phyloP scores from a whole-genome alignment of 345 rosid genomes.

The Aegle marmelos region DNA sequence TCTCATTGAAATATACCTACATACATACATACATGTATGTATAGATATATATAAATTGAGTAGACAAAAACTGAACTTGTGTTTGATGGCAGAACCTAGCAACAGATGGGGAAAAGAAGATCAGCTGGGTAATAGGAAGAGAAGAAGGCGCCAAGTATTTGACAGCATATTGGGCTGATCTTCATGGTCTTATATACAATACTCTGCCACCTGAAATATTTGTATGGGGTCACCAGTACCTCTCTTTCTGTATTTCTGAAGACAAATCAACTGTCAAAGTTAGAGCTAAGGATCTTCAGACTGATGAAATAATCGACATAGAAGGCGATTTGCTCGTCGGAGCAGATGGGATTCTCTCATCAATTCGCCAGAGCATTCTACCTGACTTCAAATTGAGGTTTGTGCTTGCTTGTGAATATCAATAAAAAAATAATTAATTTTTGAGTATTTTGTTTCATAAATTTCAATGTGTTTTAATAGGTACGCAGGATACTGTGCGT shows the following conservation, averaged over 20 bases:
- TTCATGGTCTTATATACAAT: slow-evolving; percentile 49
- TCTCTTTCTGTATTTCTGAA: slow-evolving; percentile 44
- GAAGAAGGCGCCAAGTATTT: slow-evolving; percentile 54
- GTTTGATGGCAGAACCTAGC: slow-evolving; percentile 40
- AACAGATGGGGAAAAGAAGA: slow-evolving; percentile 38
- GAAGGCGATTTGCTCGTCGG: slow-evolving; percentile 62
- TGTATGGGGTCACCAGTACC: slow-evolving; percentile 56
- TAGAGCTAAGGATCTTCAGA: slow-evolving; percentile 40
- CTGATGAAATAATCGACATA: slow-evolving; percentile 43
- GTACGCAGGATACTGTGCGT: slow-evolving; percentile 76
- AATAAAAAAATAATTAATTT: too few relatives aligned
- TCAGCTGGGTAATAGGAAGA: slow-evolving; percentile 39
- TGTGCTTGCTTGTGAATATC: neutral
- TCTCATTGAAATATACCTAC: too few relatives aligned
- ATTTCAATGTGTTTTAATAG: slow-evolving; percentile 28
- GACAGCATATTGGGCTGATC: slow-evolving; percentile 75
- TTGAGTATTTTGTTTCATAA: neutral
- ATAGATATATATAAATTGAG: too few relatives aligned
- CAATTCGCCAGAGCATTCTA: slow-evolving; percentile 37
- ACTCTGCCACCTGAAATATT: slow-evolving; percentile 46
- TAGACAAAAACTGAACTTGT: neutral
- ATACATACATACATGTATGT: too few relatives aligned
- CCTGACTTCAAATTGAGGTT: slow-evolving; percentile 52
- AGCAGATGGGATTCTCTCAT: slow-evolving; percentile 72
- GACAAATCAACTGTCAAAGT: slow-evolving; percentile 45